These are phyloP conservation scores for Nepenthes alata DNA, from an alignment of 179 eudicot genomes.

Conservation along the genomic window DNA sequence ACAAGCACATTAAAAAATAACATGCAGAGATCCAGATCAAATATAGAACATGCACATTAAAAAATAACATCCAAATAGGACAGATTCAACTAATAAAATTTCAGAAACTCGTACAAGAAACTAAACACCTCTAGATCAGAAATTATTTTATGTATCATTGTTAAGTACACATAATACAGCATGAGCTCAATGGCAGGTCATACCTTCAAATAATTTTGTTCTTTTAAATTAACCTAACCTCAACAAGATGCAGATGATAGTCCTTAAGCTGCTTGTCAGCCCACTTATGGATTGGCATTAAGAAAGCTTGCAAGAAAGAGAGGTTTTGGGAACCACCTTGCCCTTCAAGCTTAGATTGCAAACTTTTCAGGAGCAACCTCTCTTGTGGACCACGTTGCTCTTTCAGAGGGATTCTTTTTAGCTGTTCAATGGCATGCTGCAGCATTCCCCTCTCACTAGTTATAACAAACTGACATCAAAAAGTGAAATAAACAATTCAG, in stretches of 20 bases:
- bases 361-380: constrained; percentile 74
- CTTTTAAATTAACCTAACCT: constrained; percentile 35
- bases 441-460: constrained; percentile 78
- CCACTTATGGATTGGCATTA: constrained; percentile 85
- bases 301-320: constrained; percentile 75
- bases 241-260: constrained; percentile 75
- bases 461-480: constrained; percentile 57
- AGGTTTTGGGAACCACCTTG: constrained; percentile 51
- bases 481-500: background rate
- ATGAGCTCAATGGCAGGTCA: constrained; percentile 3
- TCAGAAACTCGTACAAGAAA: too few relatives aligned
- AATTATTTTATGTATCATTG: too few relatives aligned
- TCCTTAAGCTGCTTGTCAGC: constrained; percentile 84
- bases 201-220: background rate
- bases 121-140: too few relatives aligned
- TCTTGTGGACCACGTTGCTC: constrained; percentile 98
- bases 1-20: background rate
- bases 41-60: background rate
- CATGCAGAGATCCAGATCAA: background rate
- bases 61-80: background rate
- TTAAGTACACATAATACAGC: constrained; percentile 2
- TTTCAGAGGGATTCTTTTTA: constrained; percentile 79
- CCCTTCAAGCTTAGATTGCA: constrained; percentile 56
- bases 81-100: background rate
- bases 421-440: constrained; percentile 72